Evolutionary conservation across 257 asterid genomes (phyloP).

Genomic region (Nicotiana attenuata): DNA sequence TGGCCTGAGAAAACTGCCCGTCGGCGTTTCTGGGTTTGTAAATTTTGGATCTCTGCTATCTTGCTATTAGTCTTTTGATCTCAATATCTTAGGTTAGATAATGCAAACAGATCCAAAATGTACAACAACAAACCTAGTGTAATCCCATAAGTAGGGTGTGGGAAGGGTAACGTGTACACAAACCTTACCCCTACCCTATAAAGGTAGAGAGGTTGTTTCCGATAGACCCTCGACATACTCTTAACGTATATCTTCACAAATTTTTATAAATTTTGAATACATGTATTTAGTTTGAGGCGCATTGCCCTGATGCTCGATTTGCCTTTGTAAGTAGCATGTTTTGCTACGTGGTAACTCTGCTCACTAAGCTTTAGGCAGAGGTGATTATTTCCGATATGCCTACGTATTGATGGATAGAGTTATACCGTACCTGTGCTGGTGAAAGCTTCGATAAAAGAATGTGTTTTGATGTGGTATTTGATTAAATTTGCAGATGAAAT

Average conservation of each 20-base stretch:
- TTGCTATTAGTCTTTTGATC: background rate
- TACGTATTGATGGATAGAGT: background rate
- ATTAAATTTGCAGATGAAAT: conserved; percentile 46
- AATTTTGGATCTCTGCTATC: background rate
- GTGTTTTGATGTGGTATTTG: background rate
- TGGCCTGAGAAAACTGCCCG: conserved; percentile 96
- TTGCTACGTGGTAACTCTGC: background rate
- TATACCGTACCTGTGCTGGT: background rate
- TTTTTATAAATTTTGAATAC: too few relatives aligned
- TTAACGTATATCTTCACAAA: background rate
- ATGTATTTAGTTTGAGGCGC: too few relatives aligned
- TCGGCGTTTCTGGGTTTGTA: conserved; percentile 76
- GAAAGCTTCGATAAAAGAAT: background rate
- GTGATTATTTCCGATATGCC: background rate
- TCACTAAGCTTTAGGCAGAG: background rate
- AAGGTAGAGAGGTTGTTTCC: too few relatives aligned
- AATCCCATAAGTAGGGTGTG: too few relatives aligned
- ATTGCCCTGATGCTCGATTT: background rate
- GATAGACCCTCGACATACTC: background rate
- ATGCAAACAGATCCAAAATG: background rate
- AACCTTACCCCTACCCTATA: too few relatives aligned
- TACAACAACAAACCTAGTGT: too few relatives aligned
- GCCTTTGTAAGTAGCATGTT: background rate
- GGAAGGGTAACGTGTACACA: too few relatives aligned
- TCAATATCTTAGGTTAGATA: background rate